These are phyloP conservation scores for Musa troglodytarum DNA, from an alignment of 176 grass and related monocot species.

Conservation along the genomic window DNA sequence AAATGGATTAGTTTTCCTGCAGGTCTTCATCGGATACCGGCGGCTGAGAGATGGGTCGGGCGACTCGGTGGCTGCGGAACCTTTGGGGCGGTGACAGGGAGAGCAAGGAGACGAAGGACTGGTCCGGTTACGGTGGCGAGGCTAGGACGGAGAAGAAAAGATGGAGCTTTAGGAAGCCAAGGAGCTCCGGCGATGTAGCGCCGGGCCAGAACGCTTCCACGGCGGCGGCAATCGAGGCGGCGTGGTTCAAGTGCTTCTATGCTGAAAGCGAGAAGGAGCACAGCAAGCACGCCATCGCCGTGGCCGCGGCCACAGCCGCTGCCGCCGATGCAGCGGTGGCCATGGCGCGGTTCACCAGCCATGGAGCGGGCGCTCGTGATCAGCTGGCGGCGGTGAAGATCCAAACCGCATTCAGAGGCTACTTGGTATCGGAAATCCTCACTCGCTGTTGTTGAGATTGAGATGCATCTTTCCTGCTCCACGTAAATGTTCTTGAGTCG, in stretches of 20 bases:
- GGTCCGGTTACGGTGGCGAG: not conserved
- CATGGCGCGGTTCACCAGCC: constrained; percentile 57
- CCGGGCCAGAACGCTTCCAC: constrained; percentile 19
- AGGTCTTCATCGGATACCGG: not conserved
- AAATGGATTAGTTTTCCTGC: not conserved
- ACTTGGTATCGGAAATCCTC: constrained; percentile 37
- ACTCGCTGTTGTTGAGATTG: not conserved
- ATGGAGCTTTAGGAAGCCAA: constrained; percentile 67
- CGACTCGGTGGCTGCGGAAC: constrained; percentile 56
- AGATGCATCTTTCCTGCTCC: not conserved
- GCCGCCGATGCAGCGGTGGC: constrained; percentile 62
- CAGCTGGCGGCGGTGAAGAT: constrained; percentile 56
- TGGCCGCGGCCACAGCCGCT: constrained; percentile 61
- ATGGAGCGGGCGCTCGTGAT: not conserved
- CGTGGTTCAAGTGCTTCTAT: constrained; percentile 65
- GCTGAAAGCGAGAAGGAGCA: constrained; percentile 52
- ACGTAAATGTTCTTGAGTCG: not conserved
- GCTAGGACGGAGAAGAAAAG: constrained; percentile 48
- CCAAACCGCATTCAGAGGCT: constrained; percentile 71
- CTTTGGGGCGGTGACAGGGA: constrained; percentile 52
- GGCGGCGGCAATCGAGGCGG: constrained; percentile 31
- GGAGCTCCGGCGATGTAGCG: constrained; percentile 21
- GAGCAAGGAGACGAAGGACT: constrained; percentile 25
- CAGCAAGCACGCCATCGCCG: constrained; percentile 87
- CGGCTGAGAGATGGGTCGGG: constrained; percentile 54